phyloP scores from a whole-genome alignment of 495 filamentous ascomycete species.

The Penicillium egyptiacum region DNA sequence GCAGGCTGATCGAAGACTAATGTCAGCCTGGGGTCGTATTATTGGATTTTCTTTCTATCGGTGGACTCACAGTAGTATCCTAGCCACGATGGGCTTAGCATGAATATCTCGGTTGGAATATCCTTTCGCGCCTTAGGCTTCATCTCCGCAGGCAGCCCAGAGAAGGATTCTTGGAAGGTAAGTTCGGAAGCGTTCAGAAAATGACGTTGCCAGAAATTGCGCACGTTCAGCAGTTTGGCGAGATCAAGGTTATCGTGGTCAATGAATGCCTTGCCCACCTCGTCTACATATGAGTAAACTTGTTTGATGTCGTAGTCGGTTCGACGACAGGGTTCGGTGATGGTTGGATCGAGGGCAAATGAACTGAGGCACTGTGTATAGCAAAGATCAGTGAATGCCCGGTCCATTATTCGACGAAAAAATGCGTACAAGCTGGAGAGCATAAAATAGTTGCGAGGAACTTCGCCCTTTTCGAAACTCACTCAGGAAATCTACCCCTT shows the following conservation, averaged over 20 bases:
- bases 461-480: constrained; percentile 17
- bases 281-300: constrained; percentile 26
- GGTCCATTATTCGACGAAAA: background rate
- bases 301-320: constrained; percentile 33
- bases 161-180: constrained; percentile 30
- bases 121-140: constrained; percentile 23
- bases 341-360: constrained; percentile 26
- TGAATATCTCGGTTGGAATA: background rate
- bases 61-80: constrained; percentile 38
- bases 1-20: constrained; percentile 26
- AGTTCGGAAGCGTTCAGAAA: constrained; percentile 27
- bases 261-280: constrained; percentile 14
- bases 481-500: constrained; percentile 25
- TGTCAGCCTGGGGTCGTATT: background rate
- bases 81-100: constrained; percentile 31
- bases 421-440: constrained; percentile 33
- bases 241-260: constrained; percentile 17
- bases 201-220: constrained; percentile 43
- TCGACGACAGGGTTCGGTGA: constrained; percentile 28
- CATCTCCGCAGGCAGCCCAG: constrained; percentile 7
- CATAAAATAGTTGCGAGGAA: constrained; percentile 27
- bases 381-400: background rate
- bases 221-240: constrained; percentile 29
- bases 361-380: constrained; percentile 30
- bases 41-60: too few relatives aligned